A percentile compares a stretch with the other conserved stretches of the same genome.
Conservation (phyloP, 2,329 filamentous ascomycete genomes). For the Metarhizium guizhouense region DNA sequence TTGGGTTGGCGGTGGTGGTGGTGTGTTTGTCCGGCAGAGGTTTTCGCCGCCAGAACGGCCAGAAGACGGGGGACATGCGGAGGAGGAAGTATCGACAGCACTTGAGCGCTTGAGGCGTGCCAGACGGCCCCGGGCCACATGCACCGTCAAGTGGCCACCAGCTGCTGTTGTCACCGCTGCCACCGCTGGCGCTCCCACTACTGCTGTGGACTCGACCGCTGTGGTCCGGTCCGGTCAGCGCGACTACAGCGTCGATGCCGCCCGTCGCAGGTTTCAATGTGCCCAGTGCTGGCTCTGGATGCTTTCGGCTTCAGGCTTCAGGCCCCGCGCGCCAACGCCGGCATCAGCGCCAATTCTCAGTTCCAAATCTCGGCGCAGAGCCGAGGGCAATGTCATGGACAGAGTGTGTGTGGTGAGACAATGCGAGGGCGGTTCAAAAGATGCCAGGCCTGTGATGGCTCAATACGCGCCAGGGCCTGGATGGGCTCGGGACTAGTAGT, state of each 20-base stretch:
- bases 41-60: constrained; percentile 5
- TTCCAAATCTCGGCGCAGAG: neutral
- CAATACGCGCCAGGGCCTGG: neutral
- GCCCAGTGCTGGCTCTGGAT: too few species aligned
- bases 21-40: neutral
- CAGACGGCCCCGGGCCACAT: too few species aligned
- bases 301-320: too few species aligned
- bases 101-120: too few species aligned
- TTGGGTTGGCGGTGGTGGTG: neutral
- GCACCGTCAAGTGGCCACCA: too few species aligned
- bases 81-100: too few species aligned
- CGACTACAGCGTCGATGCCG: too few species aligned
- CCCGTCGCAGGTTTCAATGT: too few species aligned
- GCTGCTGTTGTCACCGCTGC: too few species aligned
- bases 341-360: neutral
- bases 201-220: too few species aligned
- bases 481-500: too few species aligned
- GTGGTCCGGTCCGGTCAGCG: too few species aligned
- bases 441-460: neutral
- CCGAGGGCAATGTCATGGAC: neutral
- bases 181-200: neutral
- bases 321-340: neutral
- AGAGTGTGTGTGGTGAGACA: neutral
- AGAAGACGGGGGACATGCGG: constrained; percentile 1
- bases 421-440: neutral